Conservation (phyloP, 2,329 filamentous ascomycete genomes). For the Fusarium foetens region DNA sequence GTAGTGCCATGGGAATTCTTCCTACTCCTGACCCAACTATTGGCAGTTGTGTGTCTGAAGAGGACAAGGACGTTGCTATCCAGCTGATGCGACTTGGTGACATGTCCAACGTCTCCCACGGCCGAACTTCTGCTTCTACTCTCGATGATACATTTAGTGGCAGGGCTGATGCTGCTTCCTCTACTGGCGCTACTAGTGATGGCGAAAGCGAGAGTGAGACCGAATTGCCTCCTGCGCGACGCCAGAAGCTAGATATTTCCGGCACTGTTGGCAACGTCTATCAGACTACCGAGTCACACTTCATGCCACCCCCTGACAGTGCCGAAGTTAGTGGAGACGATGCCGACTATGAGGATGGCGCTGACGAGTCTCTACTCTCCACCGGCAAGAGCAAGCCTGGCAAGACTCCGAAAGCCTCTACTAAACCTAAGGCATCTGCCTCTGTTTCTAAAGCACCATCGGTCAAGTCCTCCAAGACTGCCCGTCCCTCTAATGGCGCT, state of each 20-base stretch:
- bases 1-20: conserved; percentile 66
- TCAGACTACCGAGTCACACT: conserved; percentile 63
- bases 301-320: conserved; percentile 62
- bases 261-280: conserved; percentile 59
- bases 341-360: conserved; percentile 48
- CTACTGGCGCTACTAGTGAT: conserved; percentile 85
- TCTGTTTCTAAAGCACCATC: conserved; percentile 47
- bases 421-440: conserved; percentile 55
- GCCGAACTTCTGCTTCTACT: conserved; percentile 91
- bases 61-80: conserved; percentile 91
- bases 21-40: conserved; percentile 98
- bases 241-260: conserved; percentile 63
- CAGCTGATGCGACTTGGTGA: conserved; percentile 97
- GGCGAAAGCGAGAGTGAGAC: conserved; percentile 74
- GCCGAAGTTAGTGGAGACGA: conserved; percentile 51
- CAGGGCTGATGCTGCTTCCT: conserved; percentile 84
- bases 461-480: conserved; percentile 56
- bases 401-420: conserved; percentile 52
- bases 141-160: conserved; percentile 94
- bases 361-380: conserved; percentile 50
- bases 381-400: conserved; percentile 54
- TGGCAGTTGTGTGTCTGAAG: conserved; percentile 95
- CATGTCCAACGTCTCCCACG: conserved; percentile 91
- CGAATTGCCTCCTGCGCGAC: conserved; percentile 68
- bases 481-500: conserved; percentile 51